Conservation (phyloP, 2,329 filamentous ascomycete species). For the Gnomoniopsis sp. region DNA sequence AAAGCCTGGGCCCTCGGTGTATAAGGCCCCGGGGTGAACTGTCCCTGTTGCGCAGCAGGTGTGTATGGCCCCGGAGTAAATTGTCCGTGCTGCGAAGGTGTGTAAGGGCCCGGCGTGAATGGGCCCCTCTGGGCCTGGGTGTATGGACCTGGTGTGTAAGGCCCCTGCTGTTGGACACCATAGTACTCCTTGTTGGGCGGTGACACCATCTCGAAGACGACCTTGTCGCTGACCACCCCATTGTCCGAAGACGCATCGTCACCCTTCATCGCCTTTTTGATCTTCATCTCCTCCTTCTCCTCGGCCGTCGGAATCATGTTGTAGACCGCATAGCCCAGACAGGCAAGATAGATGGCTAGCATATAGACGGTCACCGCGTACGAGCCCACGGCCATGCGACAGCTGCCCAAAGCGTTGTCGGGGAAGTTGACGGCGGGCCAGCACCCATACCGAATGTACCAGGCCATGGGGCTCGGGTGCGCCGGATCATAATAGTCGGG, state of each 20-base stretch:
- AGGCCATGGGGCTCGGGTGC: constrained; percentile 61
- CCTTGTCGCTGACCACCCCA: constrained; percentile 18
- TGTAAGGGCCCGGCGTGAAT: constrained; percentile 45
- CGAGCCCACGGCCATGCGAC: constrained; percentile 63
- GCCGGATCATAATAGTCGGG: constrained; percentile 67
- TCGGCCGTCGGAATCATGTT: constrained; percentile 54
- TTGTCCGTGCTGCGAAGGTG: constrained; percentile 36
- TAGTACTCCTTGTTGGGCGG: constrained; percentile 18
- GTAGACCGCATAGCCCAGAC: constrained; percentile 57
- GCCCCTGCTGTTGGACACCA: background rate
- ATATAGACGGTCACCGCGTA: constrained; percentile 64
- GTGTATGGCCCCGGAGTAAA: background rate
- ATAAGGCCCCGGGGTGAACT: constrained; percentile 39
- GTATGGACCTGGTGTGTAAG: background rate
- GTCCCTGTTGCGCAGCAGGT: background rate
- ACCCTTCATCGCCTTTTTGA: constrained; percentile 38
- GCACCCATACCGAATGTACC: constrained; percentile 74
- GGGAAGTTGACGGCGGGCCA: constrained; percentile 47
- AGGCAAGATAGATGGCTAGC: constrained; percentile 63
- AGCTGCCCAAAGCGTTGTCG: constrained; percentile 54
- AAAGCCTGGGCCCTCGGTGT: constrained; percentile 68
- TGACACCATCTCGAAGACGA: constrained; percentile 19
- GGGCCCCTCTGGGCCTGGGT: background rate
- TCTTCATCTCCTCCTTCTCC: constrained; percentile 38
- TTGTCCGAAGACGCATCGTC: constrained; percentile 28